These are phyloP conservation scores for Penicillium turbatum DNA, from an alignment of 495 filamentous ascomycete species.

Conservation along the genomic window DNA sequence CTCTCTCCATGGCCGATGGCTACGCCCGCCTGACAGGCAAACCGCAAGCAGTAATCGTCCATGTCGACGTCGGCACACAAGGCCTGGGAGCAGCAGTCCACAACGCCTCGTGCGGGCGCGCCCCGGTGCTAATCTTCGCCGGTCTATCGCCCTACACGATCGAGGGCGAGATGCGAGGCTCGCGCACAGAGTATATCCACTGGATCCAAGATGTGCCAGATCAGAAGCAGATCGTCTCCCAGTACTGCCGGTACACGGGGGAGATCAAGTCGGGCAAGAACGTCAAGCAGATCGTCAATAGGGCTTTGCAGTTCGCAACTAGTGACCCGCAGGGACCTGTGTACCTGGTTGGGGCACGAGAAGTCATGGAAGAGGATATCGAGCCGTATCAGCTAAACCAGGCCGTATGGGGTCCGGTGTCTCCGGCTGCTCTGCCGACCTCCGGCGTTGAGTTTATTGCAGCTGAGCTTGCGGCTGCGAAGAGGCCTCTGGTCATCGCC, in stretches of 20 bases:
- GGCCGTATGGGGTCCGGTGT: conserved; percentile 68
- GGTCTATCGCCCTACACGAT: conserved; percentile 85
- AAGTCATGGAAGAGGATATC: conserved; percentile 92
- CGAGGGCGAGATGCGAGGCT: conserved; percentile 86
- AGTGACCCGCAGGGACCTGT: conserved; percentile 82
- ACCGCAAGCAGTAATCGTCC: conserved; percentile 88
- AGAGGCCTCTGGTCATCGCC: conserved; percentile 74
- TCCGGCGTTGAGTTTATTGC: conserved; percentile 64
- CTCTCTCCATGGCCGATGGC: conserved; percentile 93
- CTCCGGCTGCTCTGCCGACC: conserved; percentile 66
- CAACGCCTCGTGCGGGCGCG: conserved; percentile 81
- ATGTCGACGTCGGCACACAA: conserved; percentile 96
- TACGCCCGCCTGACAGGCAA: conserved; percentile 83
- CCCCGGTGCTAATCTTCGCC: conserved; percentile 86
- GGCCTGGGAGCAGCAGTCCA: conserved; percentile 87
- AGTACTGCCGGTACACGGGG: conserved; percentile 90
- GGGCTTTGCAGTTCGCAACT: conserved; percentile 81
- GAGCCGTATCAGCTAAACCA: conserved; percentile 73
- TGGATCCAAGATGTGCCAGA: conserved; percentile 98
- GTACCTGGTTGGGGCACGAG: conserved; percentile 77
- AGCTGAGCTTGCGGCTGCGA: conserved; percentile 64
- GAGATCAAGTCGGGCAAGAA: conserved; percentile 92
- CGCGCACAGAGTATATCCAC: conserved; percentile 91
- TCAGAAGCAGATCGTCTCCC: conserved; percentile 83
- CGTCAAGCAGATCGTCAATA: conserved; percentile 92